These are phyloP conservation scores for Colletotrichum australisinense DNA, from an alignment of 2,329 filamentous ascomycete species.

Conservation along the genomic window DNA sequence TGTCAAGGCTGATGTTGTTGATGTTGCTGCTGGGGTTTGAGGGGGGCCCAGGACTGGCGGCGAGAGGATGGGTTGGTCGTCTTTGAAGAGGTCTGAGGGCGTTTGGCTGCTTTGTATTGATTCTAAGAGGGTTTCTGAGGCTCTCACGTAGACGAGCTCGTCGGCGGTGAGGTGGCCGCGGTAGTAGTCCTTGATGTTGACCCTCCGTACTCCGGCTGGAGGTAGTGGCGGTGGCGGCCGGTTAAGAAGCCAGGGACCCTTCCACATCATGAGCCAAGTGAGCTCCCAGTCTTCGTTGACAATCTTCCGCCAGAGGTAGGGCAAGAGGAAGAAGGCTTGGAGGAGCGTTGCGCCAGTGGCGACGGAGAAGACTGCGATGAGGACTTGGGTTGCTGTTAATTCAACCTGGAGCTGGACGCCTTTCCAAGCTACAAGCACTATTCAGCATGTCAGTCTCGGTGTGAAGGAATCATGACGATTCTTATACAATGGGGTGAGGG, in stretches of 20 bases:
- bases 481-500: background rate
- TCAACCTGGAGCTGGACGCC: slow-evolving; percentile 43
- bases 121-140: slow-evolving; percentile 47
- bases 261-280: slow-evolving; percentile 58
- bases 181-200: slow-evolving; percentile 60
- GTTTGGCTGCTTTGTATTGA: slow-evolving; percentile 45
- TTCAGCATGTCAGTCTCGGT: slow-evolving; percentile 10
- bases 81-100: slow-evolving; percentile 41
- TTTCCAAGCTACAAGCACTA: slow-evolving; percentile 65
- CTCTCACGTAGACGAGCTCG: slow-evolving; percentile 52
- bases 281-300: slow-evolving; percentile 63
- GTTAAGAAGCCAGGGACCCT: slow-evolving; percentile 58
- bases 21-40: slow-evolving; percentile 12
- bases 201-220: slow-evolving; percentile 53
- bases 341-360: slow-evolving; percentile 55
- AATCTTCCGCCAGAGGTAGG: slow-evolving; percentile 62
- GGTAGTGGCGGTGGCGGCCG: slow-evolving; percentile 50
- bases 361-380: slow-evolving; percentile 55
- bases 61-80: slow-evolving; percentile 44
- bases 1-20: background rate
- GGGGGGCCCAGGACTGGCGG: slow-evolving; percentile 42
- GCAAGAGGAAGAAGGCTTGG: slow-evolving; percentile 60
- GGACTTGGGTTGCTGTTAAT: slow-evolving; percentile 37
- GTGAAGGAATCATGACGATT: background rate
- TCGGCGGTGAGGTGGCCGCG: slow-evolving; percentile 58